Conservation (phyloP, 2,329 filamentous ascomycete species). For the Lizonia empirigonia region DNA sequence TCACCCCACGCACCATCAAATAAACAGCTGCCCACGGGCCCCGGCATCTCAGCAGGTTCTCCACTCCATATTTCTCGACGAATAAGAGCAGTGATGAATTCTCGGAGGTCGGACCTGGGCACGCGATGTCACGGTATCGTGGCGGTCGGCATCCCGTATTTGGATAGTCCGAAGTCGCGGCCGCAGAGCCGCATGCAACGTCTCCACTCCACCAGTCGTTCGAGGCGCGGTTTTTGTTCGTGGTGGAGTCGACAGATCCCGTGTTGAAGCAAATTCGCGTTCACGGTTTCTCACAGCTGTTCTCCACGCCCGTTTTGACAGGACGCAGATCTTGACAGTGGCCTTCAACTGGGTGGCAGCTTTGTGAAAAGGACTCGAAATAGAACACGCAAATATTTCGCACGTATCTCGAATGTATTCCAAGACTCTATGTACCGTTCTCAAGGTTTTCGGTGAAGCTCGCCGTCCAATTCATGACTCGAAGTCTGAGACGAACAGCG, state of each 20-base stretch:
- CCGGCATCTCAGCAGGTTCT: conserved; percentile 10
- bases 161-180: not conserved
- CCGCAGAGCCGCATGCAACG: conserved; percentile 9
- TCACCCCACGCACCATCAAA: not conserved
- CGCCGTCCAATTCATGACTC: not conserved
- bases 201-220: conserved; percentile 3
- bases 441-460: not conserved
- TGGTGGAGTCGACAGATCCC: not conserved
- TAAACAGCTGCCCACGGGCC: conserved; percentile 8
- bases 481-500: not conserved
- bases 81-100: not conserved
- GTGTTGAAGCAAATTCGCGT: not conserved
- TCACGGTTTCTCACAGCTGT: not conserved
- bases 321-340: not conserved
- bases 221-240: not conserved
- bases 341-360: not conserved
- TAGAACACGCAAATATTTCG: not conserved
- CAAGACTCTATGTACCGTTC: not conserved
- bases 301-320: not conserved
- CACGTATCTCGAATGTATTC: not conserved
- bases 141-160: not conserved
- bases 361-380: not conserved
- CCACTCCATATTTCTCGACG: not conserved
- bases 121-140: conserved; percentile 4
- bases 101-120: not conserved